A percentile compares a stretch with the other conserved stretches of the same genome.
Conservation (phyloP, 441 rosid genomes). For the Mallotus repandus region DNA sequence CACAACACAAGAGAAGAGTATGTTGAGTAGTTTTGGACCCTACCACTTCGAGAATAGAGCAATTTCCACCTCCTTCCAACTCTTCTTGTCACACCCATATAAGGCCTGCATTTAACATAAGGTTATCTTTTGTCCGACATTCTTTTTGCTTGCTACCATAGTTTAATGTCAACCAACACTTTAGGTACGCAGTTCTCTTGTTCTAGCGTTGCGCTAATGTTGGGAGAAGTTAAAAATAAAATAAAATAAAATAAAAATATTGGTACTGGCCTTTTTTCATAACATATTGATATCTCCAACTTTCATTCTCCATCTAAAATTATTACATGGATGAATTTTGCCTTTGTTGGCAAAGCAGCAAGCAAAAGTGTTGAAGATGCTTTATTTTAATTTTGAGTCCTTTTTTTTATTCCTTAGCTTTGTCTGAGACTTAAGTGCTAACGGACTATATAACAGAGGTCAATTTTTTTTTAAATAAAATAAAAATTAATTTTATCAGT, state of each 20-base stretch:
- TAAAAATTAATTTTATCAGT: too few relatives aligned
- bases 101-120: not conserved
- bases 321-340: conserved; percentile 6
- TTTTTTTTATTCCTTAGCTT: too few relatives aligned
- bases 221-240: too few relatives aligned
- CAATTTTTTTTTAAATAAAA: too few relatives aligned
- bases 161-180: conserved; percentile 5
- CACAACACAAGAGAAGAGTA: not conserved
- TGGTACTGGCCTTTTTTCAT: not conserved
- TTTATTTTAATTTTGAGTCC: too few relatives aligned
- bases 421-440: not conserved
- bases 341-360: conserved; percentile 46
- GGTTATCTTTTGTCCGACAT: conserved; percentile 26
- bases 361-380: conserved; percentile 47
- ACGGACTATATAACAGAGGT: too few relatives aligned
- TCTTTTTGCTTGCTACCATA: conserved; percentile 19
- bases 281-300: conserved; percentile 6
- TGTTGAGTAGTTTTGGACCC: conserved; percentile 7
- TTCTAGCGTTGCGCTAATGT: too few relatives aligned
- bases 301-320: conserved; percentile 6
- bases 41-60: conserved; percentile 18
- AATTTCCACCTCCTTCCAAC: conserved; percentile 20
- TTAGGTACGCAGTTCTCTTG: not conserved
- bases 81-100: not conserved
- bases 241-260: too few relatives aligned